Conservation (phyloP, 108 stramenopile species). For the Fragilaria crotonensis region DNA sequence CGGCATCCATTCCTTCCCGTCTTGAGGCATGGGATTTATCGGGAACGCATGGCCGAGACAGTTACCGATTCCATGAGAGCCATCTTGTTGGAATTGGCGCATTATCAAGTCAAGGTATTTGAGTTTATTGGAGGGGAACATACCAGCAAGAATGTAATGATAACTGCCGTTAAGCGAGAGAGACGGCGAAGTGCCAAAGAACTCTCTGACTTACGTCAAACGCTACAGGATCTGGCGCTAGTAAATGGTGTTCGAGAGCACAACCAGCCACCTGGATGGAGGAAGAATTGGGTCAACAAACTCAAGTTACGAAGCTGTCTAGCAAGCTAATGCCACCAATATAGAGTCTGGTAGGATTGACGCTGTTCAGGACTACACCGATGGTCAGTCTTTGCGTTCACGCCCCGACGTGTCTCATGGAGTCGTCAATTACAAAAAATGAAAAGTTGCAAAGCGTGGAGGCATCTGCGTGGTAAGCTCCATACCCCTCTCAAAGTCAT, state of each 20-base stretch:
- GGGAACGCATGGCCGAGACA: slow-evolving; percentile 71
- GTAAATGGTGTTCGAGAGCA: slow-evolving; percentile 59
- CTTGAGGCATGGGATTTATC: slow-evolving; percentile 59
- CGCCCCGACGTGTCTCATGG: too few species aligned
- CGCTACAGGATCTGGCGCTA: slow-evolving; percentile 37
- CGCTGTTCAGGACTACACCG: too few species aligned
- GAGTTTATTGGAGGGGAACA: slow-evolving; percentile 85
- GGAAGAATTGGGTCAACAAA: slow-evolving; percentile 5
- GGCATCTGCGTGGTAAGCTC: not conserved
- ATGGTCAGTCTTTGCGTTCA: too few species aligned
- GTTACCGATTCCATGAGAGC: slow-evolving; percentile 74
- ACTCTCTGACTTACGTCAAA: slow-evolving; percentile 14
- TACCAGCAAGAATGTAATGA: slow-evolving; percentile 84
- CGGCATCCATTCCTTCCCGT: slow-evolving; percentile 51
- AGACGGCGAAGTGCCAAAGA: slow-evolving; percentile 1
- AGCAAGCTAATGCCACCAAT: too few species aligned
- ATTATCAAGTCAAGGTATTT: slow-evolving; percentile 81
- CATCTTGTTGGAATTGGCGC: slow-evolving; percentile 65
- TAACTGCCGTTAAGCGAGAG: slow-evolving; percentile 46
- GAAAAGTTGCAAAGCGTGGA: not conserved
- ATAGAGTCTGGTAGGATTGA: too few species aligned
- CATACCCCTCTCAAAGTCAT: slow-evolving; percentile 19
- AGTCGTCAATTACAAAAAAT: not conserved
- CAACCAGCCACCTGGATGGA: slow-evolving; percentile 57
- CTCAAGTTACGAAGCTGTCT: too few species aligned